Percentiles rank a stretch among this genome's conserved stretches.
These are phyloP conservation scores for Calamus simplicifolius DNA, from an alignment of 176 grass and related monocot genomes.

Conservation along the genomic window DNA sequence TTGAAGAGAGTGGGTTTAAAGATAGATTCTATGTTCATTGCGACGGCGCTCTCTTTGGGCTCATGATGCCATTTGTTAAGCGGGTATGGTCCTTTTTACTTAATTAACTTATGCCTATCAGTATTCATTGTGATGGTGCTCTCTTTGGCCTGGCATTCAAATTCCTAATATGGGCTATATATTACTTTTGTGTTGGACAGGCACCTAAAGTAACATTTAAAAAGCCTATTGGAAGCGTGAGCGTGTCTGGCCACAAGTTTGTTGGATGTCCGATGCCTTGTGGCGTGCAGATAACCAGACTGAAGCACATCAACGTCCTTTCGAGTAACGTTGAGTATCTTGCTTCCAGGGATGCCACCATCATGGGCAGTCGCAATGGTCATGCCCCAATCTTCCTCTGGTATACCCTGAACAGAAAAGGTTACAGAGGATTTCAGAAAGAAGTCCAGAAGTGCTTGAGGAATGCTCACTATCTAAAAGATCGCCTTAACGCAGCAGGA, in stretches of 20 bases:
- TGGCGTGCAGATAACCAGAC: constrained; percentile 65
- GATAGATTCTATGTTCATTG: constrained; percentile 85
- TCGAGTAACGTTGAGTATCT: constrained; percentile 23
- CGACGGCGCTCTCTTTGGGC: constrained; percentile 85
- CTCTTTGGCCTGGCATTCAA: no score
- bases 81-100: constrained; percentile 29
- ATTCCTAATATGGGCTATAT: no score
- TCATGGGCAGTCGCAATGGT: constrained; percentile 57
- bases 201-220: constrained; percentile 81
- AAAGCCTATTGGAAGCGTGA: constrained; percentile 72
- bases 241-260: constrained; percentile 82
- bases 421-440: constrained; percentile 47
- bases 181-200: constrained; percentile 11
- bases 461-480: constrained; percentile 46
- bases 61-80: constrained; percentile 90
- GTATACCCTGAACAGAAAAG: constrained; percentile 52
- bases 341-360: constrained; percentile 31
- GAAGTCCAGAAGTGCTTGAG: constrained; percentile 65
- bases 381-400: constrained; percentile 63
- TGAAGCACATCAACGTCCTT: constrained; percentile 67
- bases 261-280: constrained; percentile 90
- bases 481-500: constrained; percentile 39
- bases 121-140: no score
- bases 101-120: no score
- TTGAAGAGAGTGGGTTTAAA: constrained; percentile 62